phyloP scores from a whole-genome alignment of 306 rosid genomes.

The Citrullus mucosospermus region DNA sequence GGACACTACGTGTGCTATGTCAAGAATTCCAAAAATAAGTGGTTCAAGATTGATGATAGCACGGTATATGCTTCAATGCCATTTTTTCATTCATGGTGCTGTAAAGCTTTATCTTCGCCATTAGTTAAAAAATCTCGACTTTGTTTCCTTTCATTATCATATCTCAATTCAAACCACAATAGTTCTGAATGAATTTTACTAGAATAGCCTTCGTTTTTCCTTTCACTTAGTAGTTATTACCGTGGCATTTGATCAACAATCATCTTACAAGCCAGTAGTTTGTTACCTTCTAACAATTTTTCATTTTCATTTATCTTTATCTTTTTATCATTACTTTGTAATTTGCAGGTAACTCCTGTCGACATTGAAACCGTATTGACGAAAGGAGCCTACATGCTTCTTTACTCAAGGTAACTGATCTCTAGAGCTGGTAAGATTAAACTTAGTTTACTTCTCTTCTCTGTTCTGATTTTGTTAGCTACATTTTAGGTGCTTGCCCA shows the following conservation, averaged over 20 bases:
- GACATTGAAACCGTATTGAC: slow-evolving; percentile 65
- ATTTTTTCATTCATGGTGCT: neutral
- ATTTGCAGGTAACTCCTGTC: slow-evolving; percentile 52
- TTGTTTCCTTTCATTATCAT: neutral
- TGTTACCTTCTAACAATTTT: neutral
- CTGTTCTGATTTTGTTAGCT: slow-evolving; percentile 11
- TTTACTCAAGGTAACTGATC: slow-evolving; percentile 65
- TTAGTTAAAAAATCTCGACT: neutral
- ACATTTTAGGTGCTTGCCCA: slow-evolving; percentile 67
- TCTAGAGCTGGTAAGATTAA: neutral
- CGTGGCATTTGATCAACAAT: neutral
- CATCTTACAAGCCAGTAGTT: neutral
- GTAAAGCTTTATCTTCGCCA: neutral
- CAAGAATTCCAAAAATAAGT: slow-evolving; percentile 72
- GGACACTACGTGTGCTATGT: slow-evolving; percentile 96
- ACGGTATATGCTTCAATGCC: slow-evolving; percentile 23
- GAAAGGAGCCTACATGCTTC: slow-evolving; percentile 90
- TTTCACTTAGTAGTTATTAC: neutral
- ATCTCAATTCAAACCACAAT: neutral
- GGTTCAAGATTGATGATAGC: slow-evolving; percentile 98
- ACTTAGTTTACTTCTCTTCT: neutral
- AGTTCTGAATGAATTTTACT: neutral
- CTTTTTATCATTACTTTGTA: slow-evolving; percentile 12
- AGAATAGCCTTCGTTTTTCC: neutral
- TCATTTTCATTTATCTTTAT: neutral